A percentile compares a stretch with the other conserved stretches of the same genome.
Evolutionary conservation across 441 rosid species (phyloP).

Genomic region (Arabidopsis hybrid): DNA sequence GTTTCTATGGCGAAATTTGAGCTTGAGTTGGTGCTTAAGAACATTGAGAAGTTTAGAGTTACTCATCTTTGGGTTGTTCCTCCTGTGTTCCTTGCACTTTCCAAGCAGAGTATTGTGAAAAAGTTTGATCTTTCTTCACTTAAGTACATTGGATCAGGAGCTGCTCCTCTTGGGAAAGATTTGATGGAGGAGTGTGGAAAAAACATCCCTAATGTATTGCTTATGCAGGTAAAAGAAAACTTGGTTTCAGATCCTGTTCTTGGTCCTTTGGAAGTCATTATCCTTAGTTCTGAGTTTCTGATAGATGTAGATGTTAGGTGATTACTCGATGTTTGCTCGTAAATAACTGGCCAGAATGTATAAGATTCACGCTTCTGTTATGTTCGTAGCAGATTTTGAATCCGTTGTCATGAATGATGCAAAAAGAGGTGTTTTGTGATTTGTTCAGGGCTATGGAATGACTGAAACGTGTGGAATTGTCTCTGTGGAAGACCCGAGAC

Average conservation of each 20-base stretch:
- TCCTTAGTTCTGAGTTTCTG: background rate
- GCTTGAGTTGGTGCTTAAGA: slow-evolving; percentile 57
- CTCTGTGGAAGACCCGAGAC: slow-evolving; percentile 58
- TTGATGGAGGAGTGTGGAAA: slow-evolving; percentile 77
- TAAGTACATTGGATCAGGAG: slow-evolving; percentile 72
- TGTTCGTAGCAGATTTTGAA: background rate
- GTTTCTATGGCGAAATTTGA: slow-evolving; percentile 76
- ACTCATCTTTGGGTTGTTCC: slow-evolving; percentile 85
- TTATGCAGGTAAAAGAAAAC: slow-evolving; percentile 59
- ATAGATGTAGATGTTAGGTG: background rate
- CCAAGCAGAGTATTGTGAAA: slow-evolving; percentile 62
- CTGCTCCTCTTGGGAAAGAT: slow-evolving; percentile 91
- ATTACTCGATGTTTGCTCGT: slow-evolving; percentile 13
- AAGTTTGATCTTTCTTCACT: slow-evolving; percentile 76
- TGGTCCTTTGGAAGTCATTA: background rate
- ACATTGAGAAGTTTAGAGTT: slow-evolving; percentile 63
- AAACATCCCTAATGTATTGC: slow-evolving; percentile 57
- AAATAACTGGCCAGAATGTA: slow-evolving; percentile 11
- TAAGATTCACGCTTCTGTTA: background rate
- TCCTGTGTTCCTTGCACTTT: slow-evolving; percentile 76
- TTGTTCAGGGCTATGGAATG: slow-evolving; percentile 88
- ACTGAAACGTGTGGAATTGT: slow-evolving; percentile 78
- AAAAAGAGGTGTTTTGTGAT: slow-evolving; percentile 23
- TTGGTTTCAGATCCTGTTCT: slow-evolving; percentile 12
- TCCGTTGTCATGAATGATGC: background rate